A percentile compares a stretch with the other conserved stretches of the same genome.
phyloP scores from a whole-genome alignment of 106 monocot genomes.

The Dioscorea alata region DNA sequence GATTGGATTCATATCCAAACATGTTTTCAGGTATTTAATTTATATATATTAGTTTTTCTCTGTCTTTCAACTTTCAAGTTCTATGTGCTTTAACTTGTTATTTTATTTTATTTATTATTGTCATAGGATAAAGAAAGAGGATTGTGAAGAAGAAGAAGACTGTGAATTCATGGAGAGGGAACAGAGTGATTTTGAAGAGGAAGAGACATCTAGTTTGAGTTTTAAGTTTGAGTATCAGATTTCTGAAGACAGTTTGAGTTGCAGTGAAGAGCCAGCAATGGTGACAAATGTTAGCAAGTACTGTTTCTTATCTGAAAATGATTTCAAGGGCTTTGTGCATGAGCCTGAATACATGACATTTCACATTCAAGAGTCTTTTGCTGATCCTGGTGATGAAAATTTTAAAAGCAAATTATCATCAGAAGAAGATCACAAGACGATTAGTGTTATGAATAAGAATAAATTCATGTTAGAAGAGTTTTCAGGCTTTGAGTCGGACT shows the following conservation, averaged over 20 bases:
- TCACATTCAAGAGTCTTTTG: conserved; percentile 23
- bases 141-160: not conserved
- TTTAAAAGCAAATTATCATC: not conserved
- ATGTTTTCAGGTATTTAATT: conserved; percentile 34
- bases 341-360: conserved; percentile 25
- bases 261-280: conserved; percentile 1
- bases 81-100: too few species aligned
- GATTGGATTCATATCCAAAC: conserved; percentile 14
- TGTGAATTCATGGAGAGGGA: not conserved
- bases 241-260: conserved; percentile 1
- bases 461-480: conserved; percentile 16
- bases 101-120: too few species aligned
- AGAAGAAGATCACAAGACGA: conserved; percentile 7
- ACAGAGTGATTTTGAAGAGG: not conserved
- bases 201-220: conserved; percentile 28
- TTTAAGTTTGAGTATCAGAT: conserved; percentile 55
- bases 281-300: conserved; percentile 21
- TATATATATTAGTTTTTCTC: too few species aligned
- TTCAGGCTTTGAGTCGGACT: conserved; percentile 41
- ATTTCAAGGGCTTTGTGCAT: conserved; percentile 33
- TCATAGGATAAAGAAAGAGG: conserved; percentile 16
- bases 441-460: conserved; percentile 3
- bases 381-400: not conserved
- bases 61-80: too few species aligned
- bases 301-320: conserved; percentile 29